These are phyloP conservation scores for Diaporthe nobilis DNA, from an alignment of 2,329 filamentous ascomycete species.

Conservation along the genomic window DNA sequence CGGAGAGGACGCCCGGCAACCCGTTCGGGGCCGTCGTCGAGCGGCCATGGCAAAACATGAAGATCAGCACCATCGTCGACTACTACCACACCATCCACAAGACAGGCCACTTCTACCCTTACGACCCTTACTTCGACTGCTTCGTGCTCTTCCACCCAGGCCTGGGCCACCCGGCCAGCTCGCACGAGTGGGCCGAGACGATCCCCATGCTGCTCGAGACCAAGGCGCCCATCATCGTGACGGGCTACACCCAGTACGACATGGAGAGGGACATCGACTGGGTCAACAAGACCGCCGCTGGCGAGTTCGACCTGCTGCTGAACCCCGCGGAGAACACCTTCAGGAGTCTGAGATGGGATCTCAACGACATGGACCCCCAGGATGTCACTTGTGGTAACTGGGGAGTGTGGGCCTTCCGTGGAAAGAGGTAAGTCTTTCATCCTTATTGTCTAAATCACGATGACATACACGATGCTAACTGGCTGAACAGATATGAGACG, in stretches of 20 bases:
- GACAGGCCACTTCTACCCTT: constrained; percentile 90
- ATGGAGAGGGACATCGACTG: constrained; percentile 94
- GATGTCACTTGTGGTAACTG: constrained; percentile 97
- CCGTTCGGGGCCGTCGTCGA: constrained; percentile 96
- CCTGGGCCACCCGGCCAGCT: constrained; percentile 91
- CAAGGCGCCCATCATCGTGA: constrained; percentile 93
- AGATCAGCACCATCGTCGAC: constrained; percentile 97
- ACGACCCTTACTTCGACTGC: constrained; percentile 98
- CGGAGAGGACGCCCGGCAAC: constrained; percentile 85
- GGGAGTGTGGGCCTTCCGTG: constrained; percentile 97
- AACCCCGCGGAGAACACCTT: constrained; percentile 96
- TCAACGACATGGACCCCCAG: constrained; percentile 95
- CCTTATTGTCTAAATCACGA: background rate
- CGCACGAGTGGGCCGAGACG: constrained; percentile 94
- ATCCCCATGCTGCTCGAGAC: constrained; percentile 92
- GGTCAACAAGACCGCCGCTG: constrained; percentile 86
- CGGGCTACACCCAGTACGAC: constrained; percentile 95
- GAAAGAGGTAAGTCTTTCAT: constrained; percentile 81
- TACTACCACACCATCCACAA: constrained; percentile 98
- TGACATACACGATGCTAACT: constrained; percentile 51
- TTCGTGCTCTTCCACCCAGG: constrained; percentile 98
- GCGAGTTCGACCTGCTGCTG: constrained; percentile 92
- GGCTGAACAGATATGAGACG: constrained; percentile 70
- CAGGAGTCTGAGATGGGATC: constrained; percentile 93
- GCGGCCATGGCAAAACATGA: constrained; percentile 88